Base-by-base conservation (phyloP, 2,329 filamentous ascomycete species). In the Exophiala calicioides region DNA sequence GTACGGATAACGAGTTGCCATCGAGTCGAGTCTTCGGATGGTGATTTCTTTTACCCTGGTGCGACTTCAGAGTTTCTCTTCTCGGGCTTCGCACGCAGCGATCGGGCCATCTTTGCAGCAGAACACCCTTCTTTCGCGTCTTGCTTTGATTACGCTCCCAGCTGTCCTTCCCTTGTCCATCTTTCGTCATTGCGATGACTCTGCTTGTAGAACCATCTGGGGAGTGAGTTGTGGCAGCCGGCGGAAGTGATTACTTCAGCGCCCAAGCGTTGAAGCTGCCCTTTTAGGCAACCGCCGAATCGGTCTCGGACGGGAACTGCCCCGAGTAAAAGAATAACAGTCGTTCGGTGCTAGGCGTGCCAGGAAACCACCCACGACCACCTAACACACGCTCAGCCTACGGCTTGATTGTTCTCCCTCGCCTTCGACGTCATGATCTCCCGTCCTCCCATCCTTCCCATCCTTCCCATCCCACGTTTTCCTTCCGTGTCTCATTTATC, bases 231-330 rank as follows among this genome's bases (percentile, higher is more conserved):
- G 19, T 39, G 21, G 43, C 43, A 34, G 15, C n/a, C 15, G 21
- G 35, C 43, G 43, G 35, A 46, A 40, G n/a, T 8, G 43, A 46
- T 46, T 46, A 46, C 43, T 46, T 46, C 35, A 46, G 43, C 43
- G 23, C 34, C 4, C 19, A 19, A 19, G 13, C 23, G 16, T 10
- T 18, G 4, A 41, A 26, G 2, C n/a, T n/a, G n/a, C n/a, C n/a
- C n/a, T n/a, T n/a, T n/a, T n/a, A n/a, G n/a, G n/a, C n/a, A n/a
- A n/a, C n/a, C n/a, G n/a, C n/a, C n/a, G n/a, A n/a, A n/a, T n/a
- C n/a, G n/a, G n/a, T n/a, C n/a, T n/a, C n/a, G n/a, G n/a, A n/a
- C n/a, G n/a, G n/a, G n/a, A n/a, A n/a, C n/a, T n/a, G n/a, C n/a
- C n/a, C n/a, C n/a, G n/a, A n/a, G n/a, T n/a, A n/a, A n/a, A n/a